These are phyloP conservation scores for Moesziomyces sp. DNA, from an alignment of 1,284 basidiomycete genomes.

Conservation along the genomic window DNA sequence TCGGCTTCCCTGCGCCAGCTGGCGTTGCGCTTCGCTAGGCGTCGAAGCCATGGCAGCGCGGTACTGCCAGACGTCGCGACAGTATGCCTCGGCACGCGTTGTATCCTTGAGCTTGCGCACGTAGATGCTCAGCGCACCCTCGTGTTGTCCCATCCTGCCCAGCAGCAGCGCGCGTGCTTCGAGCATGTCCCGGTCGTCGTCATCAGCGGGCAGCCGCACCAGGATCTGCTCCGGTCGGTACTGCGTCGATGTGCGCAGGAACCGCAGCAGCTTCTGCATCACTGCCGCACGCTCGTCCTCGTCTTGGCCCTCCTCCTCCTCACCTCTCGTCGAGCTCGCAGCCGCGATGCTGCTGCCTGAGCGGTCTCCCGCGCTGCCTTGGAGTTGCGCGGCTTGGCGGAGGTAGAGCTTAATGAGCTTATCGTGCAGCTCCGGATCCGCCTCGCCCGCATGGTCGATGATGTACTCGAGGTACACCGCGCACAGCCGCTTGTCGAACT, in stretches of 20 bases:
- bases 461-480: constrained; percentile 87
- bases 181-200: constrained; percentile 73
- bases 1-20: constrained; percentile 4
- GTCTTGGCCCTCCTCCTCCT: background rate
- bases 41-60: constrained; percentile 1
- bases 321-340: background rate
- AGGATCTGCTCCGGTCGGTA: constrained; percentile 85
- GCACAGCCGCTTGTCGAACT: constrained; percentile 74
- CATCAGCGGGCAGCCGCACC: constrained; percentile 78
- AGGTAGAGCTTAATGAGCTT: constrained; percentile 87
- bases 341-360: background rate
- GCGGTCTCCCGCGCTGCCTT: constrained; percentile 4
- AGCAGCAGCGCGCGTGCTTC: constrained; percentile 90
- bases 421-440: constrained; percentile 80
- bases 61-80: constrained; percentile 48
- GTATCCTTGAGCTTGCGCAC: constrained; percentile 86
- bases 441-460: constrained; percentile 79
- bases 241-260: constrained; percentile 78
- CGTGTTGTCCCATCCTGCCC: constrained; percentile 88
- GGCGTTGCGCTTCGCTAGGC: background rate
- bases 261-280: constrained; percentile 79
- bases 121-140: constrained; percentile 90
- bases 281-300: constrained; percentile 68
- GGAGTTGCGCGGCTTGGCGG: constrained; percentile 71
- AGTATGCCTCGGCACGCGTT: constrained; percentile 80